phyloP scores from a whole-genome alignment of 345 rosid genomes.

The Psidium guajava region DNA sequence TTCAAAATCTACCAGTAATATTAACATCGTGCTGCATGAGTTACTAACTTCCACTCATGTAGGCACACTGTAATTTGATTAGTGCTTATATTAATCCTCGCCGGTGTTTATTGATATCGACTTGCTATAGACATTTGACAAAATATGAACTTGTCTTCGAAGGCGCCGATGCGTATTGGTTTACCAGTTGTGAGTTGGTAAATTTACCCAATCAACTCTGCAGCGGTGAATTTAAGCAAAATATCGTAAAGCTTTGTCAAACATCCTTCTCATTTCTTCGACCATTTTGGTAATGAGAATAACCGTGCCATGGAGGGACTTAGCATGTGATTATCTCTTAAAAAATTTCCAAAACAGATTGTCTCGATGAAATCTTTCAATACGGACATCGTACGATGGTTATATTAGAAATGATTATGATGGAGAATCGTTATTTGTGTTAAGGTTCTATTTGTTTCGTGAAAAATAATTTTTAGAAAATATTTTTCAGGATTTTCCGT shows the following conservation, averaged over 20 bases:
- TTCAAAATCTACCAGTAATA: rapidly evolving
- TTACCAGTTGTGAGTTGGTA: not conserved
- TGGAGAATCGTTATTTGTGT: not conserved
- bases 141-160: not conserved
- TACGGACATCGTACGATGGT: not conserved
- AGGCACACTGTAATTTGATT: not conserved
- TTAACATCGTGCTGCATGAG: not conserved
- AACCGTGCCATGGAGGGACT: not conserved
- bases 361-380: not conserved
- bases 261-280: not conserved
- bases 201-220: not conserved
- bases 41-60: not conserved
- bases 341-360: not conserved
- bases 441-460: no score
- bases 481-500: no score
- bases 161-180: not conserved
- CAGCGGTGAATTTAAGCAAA: not conserved
- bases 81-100: not conserved
- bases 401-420: not conserved
- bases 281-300: not conserved
- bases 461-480: no score
- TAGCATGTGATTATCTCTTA: not conserved
- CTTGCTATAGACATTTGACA: not conserved
- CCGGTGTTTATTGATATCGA: not conserved
- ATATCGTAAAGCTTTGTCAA: not conserved